Evolutionary conservation across 495 filamentous ascomycete genomes (phyloP), one percentile per base, ranked within the genome.

Genomic region (Aspergillus indologenus): DNA sequence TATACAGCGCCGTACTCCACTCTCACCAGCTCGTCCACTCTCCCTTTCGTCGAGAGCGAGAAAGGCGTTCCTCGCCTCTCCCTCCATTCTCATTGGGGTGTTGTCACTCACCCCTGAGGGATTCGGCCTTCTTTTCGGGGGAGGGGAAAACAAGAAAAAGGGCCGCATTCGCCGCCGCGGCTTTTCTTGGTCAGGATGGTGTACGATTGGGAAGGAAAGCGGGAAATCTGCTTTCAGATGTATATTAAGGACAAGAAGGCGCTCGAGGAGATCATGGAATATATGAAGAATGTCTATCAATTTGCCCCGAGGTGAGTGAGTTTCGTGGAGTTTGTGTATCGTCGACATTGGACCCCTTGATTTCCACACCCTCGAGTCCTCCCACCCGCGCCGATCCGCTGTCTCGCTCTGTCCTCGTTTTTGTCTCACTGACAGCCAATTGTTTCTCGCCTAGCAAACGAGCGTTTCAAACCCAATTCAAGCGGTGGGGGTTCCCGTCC

Each of bases 401-500:
- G n/a, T n/a, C n/a, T n/a, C n/a, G n/a, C n/a, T n/a, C 20, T 26
- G 56, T 49, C 40, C 22, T 58, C 54, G 42, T 47, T n/a, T 5
- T 60, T 23, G 15, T 15, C 44, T 40, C 34, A 40, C 34, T 40
- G 34, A 40, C 34, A 40, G 2, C 12, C 5, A 15, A 40, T 29
- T 17, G 24, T 23, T 50, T 21, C 1, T 45, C 45, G n/a, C n/a
- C n/a, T 67, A 91, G 87, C 67, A 90, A 89, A 70, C 86, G 88
- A 42, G 83, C 86, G 23, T 90, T 84, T 62, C 87, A 91, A 66
- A 81, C 78, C 12, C 86, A 89, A 58, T 90, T 90, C 72, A 87
- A 84, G 64, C 78, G 83, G 69, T 94, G 90, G 90, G 79, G 81
- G 0, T 94, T 92, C 59, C 90, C 90, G 3, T 82, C 78, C 58